Evolutionary conservation across 257 asterid species (phyloP).

Genomic region (Datura wrightii): DNA sequence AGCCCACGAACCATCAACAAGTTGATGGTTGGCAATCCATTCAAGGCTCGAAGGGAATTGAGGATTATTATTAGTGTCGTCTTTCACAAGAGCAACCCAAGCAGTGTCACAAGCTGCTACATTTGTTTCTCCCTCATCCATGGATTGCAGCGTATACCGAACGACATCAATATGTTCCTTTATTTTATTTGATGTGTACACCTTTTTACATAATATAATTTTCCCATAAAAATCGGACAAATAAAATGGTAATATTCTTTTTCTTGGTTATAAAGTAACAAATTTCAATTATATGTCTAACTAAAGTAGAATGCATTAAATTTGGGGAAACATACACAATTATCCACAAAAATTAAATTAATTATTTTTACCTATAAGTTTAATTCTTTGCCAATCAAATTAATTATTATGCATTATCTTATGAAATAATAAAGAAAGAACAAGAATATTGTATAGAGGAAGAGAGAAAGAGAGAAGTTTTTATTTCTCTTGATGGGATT

Average conservation of each 20-base stretch:
- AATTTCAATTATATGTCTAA: background rate
- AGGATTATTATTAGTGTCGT: slow-evolving; percentile 49
- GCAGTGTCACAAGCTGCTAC: slow-evolving; percentile 90
- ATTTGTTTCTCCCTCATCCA: slow-evolving; percentile 82
- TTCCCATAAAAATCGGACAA: background rate
- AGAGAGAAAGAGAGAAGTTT: no score
- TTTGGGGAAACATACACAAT: no score
- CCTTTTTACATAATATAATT: slow-evolving; percentile 31
- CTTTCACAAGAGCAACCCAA: slow-evolving; percentile 86
- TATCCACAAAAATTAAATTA: no score
- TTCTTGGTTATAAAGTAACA: background rate
- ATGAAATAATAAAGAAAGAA: no score
- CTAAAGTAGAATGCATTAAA: background rate
- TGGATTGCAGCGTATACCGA: slow-evolving; percentile 52
- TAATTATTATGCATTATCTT: no score
- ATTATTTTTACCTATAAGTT: no score
- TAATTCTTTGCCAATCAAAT: no score
- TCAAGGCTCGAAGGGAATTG: slow-evolving; percentile 70
- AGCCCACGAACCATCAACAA: slow-evolving; percentile 89
- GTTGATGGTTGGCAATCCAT: slow-evolving; percentile 79
- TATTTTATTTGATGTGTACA: slow-evolving; percentile 32
- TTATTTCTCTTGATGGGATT: no score
- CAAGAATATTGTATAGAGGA: no score
- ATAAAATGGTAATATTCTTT: no score
- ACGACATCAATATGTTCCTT: slow-evolving; percentile 41